These are phyloP conservation scores for Penicillium silybi DNA, from an alignment of 495 filamentous ascomycete species.

Conservation along the genomic window DNA sequence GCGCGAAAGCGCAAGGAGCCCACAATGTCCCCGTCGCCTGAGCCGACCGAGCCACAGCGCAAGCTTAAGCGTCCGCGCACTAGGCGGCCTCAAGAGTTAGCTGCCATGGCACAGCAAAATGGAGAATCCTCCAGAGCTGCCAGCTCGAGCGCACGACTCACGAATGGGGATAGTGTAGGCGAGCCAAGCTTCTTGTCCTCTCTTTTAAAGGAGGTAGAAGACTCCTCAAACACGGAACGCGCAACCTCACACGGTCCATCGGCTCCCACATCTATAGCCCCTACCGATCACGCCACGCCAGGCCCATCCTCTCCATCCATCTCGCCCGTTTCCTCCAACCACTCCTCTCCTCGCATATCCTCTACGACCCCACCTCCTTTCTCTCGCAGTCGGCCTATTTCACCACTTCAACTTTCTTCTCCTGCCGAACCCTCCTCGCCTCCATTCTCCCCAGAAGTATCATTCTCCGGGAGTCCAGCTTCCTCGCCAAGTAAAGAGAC, in stretches of 20 bases:
- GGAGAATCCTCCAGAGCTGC: conserved; percentile 45
- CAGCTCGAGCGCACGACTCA: conserved; percentile 25
- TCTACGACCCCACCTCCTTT: conserved; percentile 71
- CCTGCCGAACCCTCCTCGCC: conserved; percentile 58
- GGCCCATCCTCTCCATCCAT: conserved; percentile 66
- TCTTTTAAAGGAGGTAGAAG: conserved; percentile 81
- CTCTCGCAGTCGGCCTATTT: conserved; percentile 57
- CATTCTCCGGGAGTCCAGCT: conserved; percentile 23
- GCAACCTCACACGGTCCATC: conserved; percentile 43
- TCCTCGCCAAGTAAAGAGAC: conserved; percentile 19
- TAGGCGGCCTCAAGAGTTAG: conserved; percentile 48
- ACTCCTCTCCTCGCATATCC: conserved; percentile 64
- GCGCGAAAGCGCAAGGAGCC: conserved; percentile 75
- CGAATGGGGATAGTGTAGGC: conserved; percentile 28
- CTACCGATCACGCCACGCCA: conserved; percentile 45
- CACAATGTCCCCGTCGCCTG: conserved; percentile 64
- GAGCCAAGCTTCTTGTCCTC: conserved; percentile 73
- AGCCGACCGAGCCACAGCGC: conserved; percentile 62
- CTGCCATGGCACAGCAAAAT: conserved; percentile 38
- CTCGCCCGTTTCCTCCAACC: conserved; percentile 65
- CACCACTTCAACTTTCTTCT: conserved; percentile 65
- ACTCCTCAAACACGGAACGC: conserved; percentile 55
- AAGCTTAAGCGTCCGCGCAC: conserved; percentile 84
- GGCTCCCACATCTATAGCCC: conserved; percentile 42
- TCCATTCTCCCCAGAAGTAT: conserved; percentile 50